Percentiles rank a stretch among this genome's conserved stretches.
Conservation (phyloP, 2,329 filamentous ascomycete species). For the Talaromyces sp. region DNA sequence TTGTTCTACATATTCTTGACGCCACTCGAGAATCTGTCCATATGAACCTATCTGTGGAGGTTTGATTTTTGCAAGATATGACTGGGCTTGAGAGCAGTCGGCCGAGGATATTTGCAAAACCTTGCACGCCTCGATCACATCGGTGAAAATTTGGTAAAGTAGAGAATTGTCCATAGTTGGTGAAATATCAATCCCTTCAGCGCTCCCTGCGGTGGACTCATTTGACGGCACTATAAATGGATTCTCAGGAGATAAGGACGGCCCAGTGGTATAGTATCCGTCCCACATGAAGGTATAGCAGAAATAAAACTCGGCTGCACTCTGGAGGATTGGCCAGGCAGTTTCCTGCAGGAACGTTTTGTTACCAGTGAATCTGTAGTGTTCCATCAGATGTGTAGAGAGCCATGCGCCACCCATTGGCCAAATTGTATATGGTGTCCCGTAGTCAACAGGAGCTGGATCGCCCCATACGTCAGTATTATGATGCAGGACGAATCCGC, state of each 20-base stretch:
- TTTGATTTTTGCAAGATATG: conserved; percentile 18
- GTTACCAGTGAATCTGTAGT: conserved; percentile 51
- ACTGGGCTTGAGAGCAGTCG: not conserved
- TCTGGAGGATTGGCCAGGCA: conserved; percentile 19
- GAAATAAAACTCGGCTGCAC: conserved; percentile 15
- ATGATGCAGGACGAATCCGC: conserved; percentile 55
- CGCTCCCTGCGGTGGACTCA: not conserved
- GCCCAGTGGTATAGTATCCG: not conserved
- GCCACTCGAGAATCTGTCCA: conserved; percentile 33
- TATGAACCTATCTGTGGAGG: conserved; percentile 22
- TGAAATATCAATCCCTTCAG: not conserved
- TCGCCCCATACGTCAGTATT: conserved; percentile 59
- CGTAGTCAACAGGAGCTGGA: conserved; percentile 48
- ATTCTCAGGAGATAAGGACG: conserved; percentile 2
- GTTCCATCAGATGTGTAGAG: conserved; percentile 57
- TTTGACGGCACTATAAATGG: not conserved
- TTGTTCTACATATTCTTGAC: conserved; percentile 33
- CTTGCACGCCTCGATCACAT: conserved; percentile 1
- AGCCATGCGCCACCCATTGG: conserved; percentile 54
- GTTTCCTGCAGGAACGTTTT: conserved; percentile 17
- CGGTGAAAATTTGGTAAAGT: conserved; percentile 10
- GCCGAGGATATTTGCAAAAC: conserved; percentile 12
- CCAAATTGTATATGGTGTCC: conserved; percentile 34
- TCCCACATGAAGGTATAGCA: not conserved
- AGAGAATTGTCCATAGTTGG: conserved; percentile 10